phyloP scores from a whole-genome alignment of 2,329 filamentous ascomycete species.

The Ceratocystis lukuohia region DNA sequence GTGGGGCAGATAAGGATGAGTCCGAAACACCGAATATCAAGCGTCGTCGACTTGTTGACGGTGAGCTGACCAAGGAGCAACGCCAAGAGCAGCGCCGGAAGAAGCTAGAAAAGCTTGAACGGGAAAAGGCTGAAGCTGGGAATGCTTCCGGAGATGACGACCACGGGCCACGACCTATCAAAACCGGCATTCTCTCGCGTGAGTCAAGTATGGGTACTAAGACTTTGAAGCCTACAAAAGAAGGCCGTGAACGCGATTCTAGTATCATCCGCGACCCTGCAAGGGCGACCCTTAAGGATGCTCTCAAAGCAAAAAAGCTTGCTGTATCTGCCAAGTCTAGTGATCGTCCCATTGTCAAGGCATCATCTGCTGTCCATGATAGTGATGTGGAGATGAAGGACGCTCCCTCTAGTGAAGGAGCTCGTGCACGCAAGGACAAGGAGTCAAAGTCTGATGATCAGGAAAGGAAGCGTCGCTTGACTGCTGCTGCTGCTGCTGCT shows the following conservation, averaged over 20 bases:
- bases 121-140: constrained; percentile 27
- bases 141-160: constrained; percentile 32
- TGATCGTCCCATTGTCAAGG: constrained; percentile 22
- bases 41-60: constrained; percentile 41
- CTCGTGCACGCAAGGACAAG: constrained; percentile 22
- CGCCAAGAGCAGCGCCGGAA: constrained; percentile 9
- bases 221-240: constrained; percentile 19
- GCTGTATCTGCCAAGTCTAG: constrained; percentile 8
- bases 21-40: constrained; percentile 44
- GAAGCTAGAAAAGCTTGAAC: constrained; percentile 10
- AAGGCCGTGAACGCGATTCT: constrained; percentile 17
- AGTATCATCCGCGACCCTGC: constrained; percentile 9
- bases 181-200: constrained; percentile 21
- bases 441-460: constrained; percentile 27
- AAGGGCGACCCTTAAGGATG: constrained; percentile 29
- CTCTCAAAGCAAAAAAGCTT: constrained; percentile 31
- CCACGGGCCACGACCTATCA: constrained; percentile 30
- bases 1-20: constrained; percentile 40
- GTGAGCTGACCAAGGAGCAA: constrained; percentile 34
- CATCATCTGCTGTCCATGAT: constrained; percentile 31
- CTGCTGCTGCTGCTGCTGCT: constrained; percentile 19
- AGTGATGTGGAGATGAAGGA: constrained; percentile 44
- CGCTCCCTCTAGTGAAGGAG: constrained; percentile 2
- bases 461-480: constrained; percentile 27
- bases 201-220: constrained; percentile 12